A percentile compares a stretch with the other conserved stretches of the same genome.
These are phyloP conservation scores for Torrubiellomyces zombiae DNA, from an alignment of 2,329 filamentous ascomycete species.

Conservation along the genomic window DNA sequence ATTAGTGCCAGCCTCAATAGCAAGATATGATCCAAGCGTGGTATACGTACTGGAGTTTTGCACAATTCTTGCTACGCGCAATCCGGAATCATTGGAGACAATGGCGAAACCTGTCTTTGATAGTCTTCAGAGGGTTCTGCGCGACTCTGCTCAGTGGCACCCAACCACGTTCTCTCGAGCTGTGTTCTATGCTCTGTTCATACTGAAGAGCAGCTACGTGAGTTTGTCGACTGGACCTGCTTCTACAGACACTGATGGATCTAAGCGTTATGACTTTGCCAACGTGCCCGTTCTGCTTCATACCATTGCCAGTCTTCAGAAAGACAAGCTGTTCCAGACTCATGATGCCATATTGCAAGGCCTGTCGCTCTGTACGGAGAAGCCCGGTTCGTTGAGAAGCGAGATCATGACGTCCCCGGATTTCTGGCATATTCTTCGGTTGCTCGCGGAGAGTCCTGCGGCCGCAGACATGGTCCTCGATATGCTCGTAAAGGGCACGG, in stretches of 20 bases:
- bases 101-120: slow-evolving; percentile 70
- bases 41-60: slow-evolving; percentile 87
- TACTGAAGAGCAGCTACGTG: slow-evolving; percentile 76
- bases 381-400: slow-evolving; percentile 61
- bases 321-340: slow-evolving; percentile 59
- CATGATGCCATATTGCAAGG: slow-evolving; percentile 64
- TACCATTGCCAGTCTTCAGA: slow-evolving; percentile 73
- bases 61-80: slow-evolving; percentile 63
- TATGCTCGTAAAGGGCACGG: slow-evolving; percentile 65
- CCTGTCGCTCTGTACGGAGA: slow-evolving; percentile 61
- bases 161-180: slow-evolving; percentile 69
- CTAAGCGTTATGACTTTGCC: slow-evolving; percentile 59
- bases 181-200: slow-evolving; percentile 69
- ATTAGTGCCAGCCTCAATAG: slow-evolving; percentile 16
- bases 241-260: slow-evolving; percentile 7
- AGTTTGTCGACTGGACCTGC: slow-evolving; percentile 16
- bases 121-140: slow-evolving; percentile 62
- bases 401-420: slow-evolving; percentile 94
- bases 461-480: slow-evolving; percentile 68
- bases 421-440: slow-evolving; percentile 83
- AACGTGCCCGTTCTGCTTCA: slow-evolving; percentile 85
- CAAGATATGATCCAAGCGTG: slow-evolving; percentile 68
- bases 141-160: slow-evolving; percentile 65
- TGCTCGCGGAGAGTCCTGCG: slow-evolving; percentile 51
- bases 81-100: slow-evolving; percentile 52